phyloP scores from a whole-genome alignment of 2,329 filamentous ascomycete species.

The Macrophomina pseudophaseolina region DNA sequence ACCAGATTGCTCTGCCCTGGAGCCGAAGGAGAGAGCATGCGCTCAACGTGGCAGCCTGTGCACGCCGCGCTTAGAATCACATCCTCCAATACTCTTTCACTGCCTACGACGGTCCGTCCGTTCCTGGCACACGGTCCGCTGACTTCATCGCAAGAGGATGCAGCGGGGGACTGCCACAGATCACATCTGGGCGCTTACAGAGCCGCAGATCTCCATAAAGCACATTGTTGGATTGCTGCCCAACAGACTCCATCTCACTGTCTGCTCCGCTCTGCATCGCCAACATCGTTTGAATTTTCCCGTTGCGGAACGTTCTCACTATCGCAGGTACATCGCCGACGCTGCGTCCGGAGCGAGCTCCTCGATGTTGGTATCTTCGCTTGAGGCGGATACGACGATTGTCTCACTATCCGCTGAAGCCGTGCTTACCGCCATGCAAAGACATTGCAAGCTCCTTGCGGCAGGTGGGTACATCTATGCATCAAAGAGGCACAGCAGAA shows the following conservation, averaged over 20 bases:
- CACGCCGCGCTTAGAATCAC: too few species aligned
- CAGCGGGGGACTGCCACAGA: not conserved
- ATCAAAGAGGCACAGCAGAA: not conserved
- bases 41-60: not conserved
- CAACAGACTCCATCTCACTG: not conserved
- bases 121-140: not conserved
- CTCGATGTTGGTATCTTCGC: not conserved
- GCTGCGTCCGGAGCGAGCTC: not conserved
- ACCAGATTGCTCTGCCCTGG: not conserved
- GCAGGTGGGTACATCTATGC: not conserved
- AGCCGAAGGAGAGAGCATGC: not conserved
- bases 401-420: not conserved
- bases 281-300: not conserved
- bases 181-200: not conserved
- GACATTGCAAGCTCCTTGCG: not conserved
- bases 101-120: not conserved
- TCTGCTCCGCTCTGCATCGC: not conserved
- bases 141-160: not conserved
- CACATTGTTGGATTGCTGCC: not conserved
- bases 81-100: not conserved
- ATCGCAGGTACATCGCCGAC: not conserved
- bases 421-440: not conserved
- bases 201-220: not conserved
- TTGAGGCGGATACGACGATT: not conserved
- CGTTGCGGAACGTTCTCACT: not conserved